Conservation (phyloP, 108 stramenopile genomes). For the Skeletonema grethae region DNA sequence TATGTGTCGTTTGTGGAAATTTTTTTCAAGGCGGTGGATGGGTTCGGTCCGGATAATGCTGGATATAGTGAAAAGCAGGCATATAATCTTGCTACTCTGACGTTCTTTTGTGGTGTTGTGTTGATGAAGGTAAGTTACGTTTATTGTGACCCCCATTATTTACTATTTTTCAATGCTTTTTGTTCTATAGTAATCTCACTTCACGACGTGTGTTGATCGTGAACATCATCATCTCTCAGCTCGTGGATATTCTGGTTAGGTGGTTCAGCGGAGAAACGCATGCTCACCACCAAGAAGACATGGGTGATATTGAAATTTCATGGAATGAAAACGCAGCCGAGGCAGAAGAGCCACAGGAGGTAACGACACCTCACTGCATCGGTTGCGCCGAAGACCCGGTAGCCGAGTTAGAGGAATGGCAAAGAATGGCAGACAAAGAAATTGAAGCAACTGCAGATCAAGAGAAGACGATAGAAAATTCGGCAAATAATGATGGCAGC, state of each 20-base stretch:
- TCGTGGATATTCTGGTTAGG: slow-evolving; percentile 28
- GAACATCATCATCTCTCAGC: slow-evolving; percentile 11
- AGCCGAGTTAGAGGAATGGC: slow-evolving; percentile 48
- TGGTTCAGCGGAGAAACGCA: slow-evolving; percentile 38
- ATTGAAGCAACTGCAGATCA: neutral
- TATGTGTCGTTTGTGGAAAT: slow-evolving; percentile 86
- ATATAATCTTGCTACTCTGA: slow-evolving; percentile 58
- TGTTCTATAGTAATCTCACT: neutral
- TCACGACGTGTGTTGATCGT: neutral
- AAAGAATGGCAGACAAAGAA: slow-evolving; percentile 36
- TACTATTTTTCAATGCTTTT: neutral
- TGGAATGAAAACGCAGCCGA: slow-evolving; percentile 1
- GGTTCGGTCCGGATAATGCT: slow-evolving; percentile 33
- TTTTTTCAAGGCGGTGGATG: slow-evolving; percentile 58
- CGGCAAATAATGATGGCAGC: slow-evolving; percentile 11
- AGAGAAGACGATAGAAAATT: slow-evolving; percentile 18
- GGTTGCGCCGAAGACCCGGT: slow-evolving; percentile 49
- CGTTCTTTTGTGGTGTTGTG: slow-evolving; percentile 72
- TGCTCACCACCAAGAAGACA: slow-evolving; percentile 22
- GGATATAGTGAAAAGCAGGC: slow-evolving; percentile 29
- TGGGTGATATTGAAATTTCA: slow-evolving; percentile 12
- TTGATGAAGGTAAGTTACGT: slow-evolving; percentile 49
- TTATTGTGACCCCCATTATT: neutral
- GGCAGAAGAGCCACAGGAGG: slow-evolving; percentile 6
- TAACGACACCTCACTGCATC: slow-evolving; percentile 27